Evolutionary conservation across 345 rosid species (phyloP).

Genomic region (Ceriops zippeliana): DNA sequence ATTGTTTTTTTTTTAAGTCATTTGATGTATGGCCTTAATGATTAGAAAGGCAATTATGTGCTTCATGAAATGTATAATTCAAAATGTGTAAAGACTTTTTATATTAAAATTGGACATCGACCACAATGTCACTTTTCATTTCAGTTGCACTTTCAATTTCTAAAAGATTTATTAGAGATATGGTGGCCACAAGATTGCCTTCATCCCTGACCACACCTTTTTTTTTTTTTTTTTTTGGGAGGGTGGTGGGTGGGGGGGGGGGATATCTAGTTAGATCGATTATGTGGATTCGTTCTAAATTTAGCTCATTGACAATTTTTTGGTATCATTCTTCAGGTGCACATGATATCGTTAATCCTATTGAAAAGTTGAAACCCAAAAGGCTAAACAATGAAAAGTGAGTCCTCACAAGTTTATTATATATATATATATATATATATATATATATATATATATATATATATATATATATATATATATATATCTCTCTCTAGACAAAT

Average conservation of each 20-base stretch:
- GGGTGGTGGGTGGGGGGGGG: too few relatives aligned
- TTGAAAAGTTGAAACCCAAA: neutral
- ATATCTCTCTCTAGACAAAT: too few relatives aligned
- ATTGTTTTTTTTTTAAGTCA: conserved; percentile 14
- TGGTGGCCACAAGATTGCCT: neutral
- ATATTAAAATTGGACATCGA: neutral
- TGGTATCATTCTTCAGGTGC: too few relatives aligned
- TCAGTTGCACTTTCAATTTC: neutral
- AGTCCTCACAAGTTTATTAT: neutral
- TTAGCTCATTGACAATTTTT: too few relatives aligned
- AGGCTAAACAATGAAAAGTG: neutral
- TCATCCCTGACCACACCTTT: neutral
- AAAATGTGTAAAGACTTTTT: neutral
- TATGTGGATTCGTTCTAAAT: too few relatives aligned
- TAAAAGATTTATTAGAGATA: neutral
- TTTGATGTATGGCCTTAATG: conserved; percentile 30
- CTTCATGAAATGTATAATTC: conserved; percentile 6
- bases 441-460: too few relatives aligned
- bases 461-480: too few relatives aligned
- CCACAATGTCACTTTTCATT: conserved; percentile 3
- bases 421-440: too few relatives aligned
- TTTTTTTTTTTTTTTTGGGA: neutral
- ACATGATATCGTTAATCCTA: neutral
- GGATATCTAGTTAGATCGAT: too few relatives aligned
- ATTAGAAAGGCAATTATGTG: conserved; percentile 35